phyloP scores from a whole-genome alignment of 768 basidiomycete genomes.

The Butyriboletus loyo region DNA sequence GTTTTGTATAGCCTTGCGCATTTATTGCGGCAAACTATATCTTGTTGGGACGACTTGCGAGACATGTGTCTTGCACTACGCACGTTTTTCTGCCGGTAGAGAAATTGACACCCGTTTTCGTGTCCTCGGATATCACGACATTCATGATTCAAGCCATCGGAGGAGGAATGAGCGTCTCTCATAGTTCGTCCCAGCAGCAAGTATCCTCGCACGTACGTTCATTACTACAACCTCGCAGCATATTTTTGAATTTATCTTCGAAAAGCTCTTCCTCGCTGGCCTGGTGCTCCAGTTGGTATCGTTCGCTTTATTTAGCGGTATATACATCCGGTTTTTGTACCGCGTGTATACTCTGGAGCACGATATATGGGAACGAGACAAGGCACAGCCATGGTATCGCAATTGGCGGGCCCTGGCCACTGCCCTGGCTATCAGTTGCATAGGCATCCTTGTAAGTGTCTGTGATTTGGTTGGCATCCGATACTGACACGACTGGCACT shows the following conservation, averaged over 20 bases:
- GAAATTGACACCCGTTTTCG: constrained; percentile 54
- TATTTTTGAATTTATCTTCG: constrained; percentile 36
- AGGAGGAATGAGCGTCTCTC: constrained; percentile 4
- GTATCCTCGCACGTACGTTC: constrained; percentile 37
- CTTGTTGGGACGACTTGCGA: constrained; percentile 59
- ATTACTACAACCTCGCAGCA: neutral
- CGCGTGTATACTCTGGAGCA: constrained; percentile 39
- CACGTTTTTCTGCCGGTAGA: constrained; percentile 49
- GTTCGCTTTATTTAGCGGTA: constrained; percentile 45
- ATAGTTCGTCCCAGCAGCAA: constrained; percentile 14
- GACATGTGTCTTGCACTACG: constrained; percentile 42
- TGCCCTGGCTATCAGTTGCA: constrained; percentile 51
- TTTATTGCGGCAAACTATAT: constrained; percentile 71
- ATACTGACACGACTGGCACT: neutral
- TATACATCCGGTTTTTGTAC: constrained; percentile 48
- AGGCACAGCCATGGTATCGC: constrained; percentile 41
- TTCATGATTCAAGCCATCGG: constrained; percentile 58
- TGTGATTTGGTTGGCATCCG: neutral
- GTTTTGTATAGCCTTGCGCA: constrained; percentile 54
- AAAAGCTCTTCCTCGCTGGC: constrained; percentile 58
- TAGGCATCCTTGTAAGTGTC: constrained; percentile 57
- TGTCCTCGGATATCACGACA: constrained; percentile 60
- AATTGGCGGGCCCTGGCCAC: constrained; percentile 60
- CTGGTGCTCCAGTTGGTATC: constrained; percentile 55
- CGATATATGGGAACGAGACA: constrained; percentile 39